phyloP scores from a whole-genome alignment of 2,329 filamentous ascomycete species.

The Periconia macrospinosa region DNA sequence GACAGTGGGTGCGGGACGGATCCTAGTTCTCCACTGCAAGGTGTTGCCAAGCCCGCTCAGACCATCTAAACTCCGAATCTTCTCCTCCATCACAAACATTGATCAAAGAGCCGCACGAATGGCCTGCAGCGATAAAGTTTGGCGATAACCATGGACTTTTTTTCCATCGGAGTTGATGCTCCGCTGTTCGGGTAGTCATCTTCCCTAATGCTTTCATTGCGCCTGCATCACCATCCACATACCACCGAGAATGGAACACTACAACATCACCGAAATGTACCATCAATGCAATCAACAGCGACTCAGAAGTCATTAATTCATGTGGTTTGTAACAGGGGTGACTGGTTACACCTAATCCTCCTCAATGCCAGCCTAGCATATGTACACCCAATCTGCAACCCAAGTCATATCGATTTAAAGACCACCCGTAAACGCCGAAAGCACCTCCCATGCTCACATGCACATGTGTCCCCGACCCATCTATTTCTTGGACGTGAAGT shows the following conservation, averaged over 20 bases:
- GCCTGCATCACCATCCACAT: too few relatives aligned
- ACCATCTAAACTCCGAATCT: slow-evolving; percentile 10
- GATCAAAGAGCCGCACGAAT: too few relatives aligned
- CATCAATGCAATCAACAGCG: too few relatives aligned
- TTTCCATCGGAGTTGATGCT: too few relatives aligned
- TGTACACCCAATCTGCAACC: not conserved
- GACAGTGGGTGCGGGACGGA: slow-evolving; percentile 12
- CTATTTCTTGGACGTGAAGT: slow-evolving; percentile 75
- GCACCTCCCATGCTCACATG: not conserved
- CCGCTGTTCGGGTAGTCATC: too few relatives aligned
- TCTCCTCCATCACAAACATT: not conserved
- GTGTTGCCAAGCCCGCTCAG: not conserved
- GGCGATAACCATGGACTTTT: too few relatives aligned
- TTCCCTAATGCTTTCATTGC: too few relatives aligned
- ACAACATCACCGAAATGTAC: too few relatives aligned
- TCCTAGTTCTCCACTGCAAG: slow-evolving; percentile 23
- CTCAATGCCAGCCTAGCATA: not conserved
- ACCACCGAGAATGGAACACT: too few relatives aligned
- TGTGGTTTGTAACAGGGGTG: too few relatives aligned
- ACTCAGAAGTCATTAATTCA: too few relatives aligned
- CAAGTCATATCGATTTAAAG: not conserved
- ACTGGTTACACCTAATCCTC: not conserved
- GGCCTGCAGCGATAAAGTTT: too few relatives aligned
- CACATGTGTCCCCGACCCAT: not conserved
- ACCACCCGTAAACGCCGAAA: not conserved